These are phyloP conservation scores for Sabuloglossum arenarium DNA, from an alignment of 495 filamentous ascomycete species.

Conservation along the genomic window DNA sequence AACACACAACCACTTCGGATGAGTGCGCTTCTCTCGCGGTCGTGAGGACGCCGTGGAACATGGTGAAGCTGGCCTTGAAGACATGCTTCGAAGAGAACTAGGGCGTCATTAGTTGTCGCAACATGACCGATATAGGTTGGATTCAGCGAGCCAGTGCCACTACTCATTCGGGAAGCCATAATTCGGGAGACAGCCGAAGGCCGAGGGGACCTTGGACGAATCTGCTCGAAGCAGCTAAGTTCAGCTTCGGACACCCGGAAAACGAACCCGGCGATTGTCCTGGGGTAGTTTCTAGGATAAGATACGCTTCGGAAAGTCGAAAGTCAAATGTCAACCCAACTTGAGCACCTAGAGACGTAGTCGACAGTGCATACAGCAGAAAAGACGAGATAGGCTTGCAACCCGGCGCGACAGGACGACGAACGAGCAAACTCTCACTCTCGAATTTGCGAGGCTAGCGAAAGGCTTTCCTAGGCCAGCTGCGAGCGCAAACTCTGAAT, in stretches of 20 bases:
- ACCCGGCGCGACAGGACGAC: background rate
- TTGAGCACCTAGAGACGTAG: background rate
- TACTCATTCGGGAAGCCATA: slow-evolving; percentile 8
- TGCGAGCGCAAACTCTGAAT: background rate
- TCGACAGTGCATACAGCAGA: background rate
- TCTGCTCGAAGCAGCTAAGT: background rate
- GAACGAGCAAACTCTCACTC: background rate
- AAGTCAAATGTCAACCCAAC: background rate
- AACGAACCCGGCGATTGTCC: background rate
- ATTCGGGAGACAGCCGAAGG: background rate
- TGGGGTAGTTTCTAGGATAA: background rate
- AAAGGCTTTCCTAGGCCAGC: background rate
- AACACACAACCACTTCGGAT: slow-evolving; percentile 74
- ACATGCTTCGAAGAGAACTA: slow-evolving; percentile 56
- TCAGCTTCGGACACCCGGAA: background rate
- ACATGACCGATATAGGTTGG: slow-evolving; percentile 47
- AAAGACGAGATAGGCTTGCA: background rate
- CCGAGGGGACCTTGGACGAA: background rate
- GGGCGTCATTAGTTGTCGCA: slow-evolving; percentile 48
- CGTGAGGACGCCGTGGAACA: slow-evolving; percentile 65
- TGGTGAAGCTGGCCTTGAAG: slow-evolving; percentile 46
- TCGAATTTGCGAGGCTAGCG: background rate
- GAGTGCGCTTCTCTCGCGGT: slow-evolving; percentile 49
- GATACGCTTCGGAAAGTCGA: background rate
- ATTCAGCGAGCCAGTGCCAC: slow-evolving; percentile 8